These are phyloP conservation scores for Pharus latifolius DNA, from an alignment of 176 grass and related monocot species.

Conservation along the genomic window DNA sequence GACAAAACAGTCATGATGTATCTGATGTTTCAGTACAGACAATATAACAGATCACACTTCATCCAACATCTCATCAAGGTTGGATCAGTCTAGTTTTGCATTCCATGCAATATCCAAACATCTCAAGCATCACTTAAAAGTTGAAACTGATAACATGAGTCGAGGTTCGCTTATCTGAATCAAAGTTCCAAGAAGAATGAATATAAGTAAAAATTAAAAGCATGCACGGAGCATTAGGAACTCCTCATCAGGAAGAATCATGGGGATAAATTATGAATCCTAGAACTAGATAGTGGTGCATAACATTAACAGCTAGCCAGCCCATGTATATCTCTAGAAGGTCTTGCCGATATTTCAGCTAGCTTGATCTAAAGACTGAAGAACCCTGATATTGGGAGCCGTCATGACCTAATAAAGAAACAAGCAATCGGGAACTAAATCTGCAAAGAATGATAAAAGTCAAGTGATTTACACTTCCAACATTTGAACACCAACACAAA, in stretches of 20 bases:
- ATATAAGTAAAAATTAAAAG: neutral
- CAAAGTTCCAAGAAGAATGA: too few species aligned
- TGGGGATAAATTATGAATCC: neutral
- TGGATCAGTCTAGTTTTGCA: neutral
- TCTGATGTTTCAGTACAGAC: neutral
- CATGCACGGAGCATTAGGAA: neutral
- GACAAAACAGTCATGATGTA: neutral
- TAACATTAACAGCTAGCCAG: neutral
- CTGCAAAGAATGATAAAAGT: neutral
- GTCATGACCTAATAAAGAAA: neutral
- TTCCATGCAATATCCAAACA: neutral
- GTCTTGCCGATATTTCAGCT: neutral
- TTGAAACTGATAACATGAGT: neutral
- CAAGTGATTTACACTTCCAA: neutral
- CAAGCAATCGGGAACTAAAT: neutral
- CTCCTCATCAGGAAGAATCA: neutral
- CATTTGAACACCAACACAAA: neutral
- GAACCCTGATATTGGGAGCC: neutral
- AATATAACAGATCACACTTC: neutral
- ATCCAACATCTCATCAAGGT: neutral
- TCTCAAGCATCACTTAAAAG: neutral
- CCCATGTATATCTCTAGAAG: neutral
- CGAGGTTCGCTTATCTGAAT: too few species aligned
- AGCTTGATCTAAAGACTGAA: neutral
- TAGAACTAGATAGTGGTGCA: neutral